Conservation (phyloP, 108 stramenopile genomes). For the Skeletonema marinoi region DNA sequence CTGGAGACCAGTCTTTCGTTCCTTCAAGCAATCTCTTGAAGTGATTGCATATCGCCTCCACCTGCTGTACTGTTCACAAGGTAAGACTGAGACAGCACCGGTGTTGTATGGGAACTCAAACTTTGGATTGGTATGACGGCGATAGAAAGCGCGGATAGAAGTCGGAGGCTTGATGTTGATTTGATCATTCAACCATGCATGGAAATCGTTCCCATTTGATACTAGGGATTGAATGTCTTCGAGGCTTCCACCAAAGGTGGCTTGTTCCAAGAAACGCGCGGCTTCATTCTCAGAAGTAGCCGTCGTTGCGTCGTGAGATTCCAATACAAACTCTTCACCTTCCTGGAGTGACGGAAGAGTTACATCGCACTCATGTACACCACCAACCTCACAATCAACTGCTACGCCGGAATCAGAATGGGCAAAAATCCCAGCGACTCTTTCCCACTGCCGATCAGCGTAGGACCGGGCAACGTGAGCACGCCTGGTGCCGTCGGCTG, state of each 20-base stretch:
- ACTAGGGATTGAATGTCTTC: constrained; percentile 24
- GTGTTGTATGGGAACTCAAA: constrained; percentile 13
- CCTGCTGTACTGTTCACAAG: constrained; percentile 33
- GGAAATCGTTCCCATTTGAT: constrained; percentile 5
- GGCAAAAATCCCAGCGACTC: constrained; percentile 6
- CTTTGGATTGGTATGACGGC: constrained; percentile 34
- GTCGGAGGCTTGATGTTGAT: constrained; percentile 29
- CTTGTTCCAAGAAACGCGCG: constrained; percentile 58
- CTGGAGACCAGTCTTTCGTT: not conserved
- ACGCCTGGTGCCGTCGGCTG: no score
- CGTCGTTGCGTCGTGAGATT: not conserved
- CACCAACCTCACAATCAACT: constrained; percentile 10
- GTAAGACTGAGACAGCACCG: constrained; percentile 24
- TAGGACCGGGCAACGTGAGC: no score
- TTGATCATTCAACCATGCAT: constrained; percentile 51
- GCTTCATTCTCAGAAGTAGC: constrained; percentile 16
- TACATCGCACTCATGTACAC: not conserved
- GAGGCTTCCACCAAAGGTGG: constrained; percentile 63
- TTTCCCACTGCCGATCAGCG: constrained; percentile 9
- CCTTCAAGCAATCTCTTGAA: constrained; percentile 12
- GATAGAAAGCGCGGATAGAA: constrained; percentile 47
- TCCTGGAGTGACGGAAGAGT: constrained; percentile 17
- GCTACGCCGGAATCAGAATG: not conserved
- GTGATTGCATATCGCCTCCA: constrained; percentile 36
- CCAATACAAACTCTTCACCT: constrained; percentile 14